phyloP scores from a whole-genome alignment of 257 asterid genomes.

The Haberlea rhodopensis region DNA sequence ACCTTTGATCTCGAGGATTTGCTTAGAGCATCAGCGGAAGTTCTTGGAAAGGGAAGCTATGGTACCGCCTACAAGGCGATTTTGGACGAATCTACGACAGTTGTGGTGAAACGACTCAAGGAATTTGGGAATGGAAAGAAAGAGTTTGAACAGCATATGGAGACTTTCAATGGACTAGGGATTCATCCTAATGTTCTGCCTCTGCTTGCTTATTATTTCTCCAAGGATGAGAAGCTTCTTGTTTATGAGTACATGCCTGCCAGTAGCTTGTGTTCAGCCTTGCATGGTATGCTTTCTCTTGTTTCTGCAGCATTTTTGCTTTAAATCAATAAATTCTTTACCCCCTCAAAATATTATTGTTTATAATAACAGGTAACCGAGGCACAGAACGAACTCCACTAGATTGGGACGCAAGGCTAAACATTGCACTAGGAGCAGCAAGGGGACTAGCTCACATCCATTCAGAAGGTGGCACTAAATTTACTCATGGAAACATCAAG shows the following conservation, averaged over 20 bases:
- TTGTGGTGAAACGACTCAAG: conserved; percentile 79
- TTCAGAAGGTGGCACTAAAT: conserved; percentile 53
- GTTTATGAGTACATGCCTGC: conserved; percentile 79
- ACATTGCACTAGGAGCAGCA: conserved; percentile 73
- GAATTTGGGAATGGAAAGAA: conserved; percentile 69
- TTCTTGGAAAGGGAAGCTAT: conserved; percentile 85
- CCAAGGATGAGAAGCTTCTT: conserved; percentile 94
- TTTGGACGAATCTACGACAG: conserved; percentile 69
- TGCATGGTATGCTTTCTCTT: conserved; percentile 56
- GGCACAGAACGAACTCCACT: conserved; percentile 46
- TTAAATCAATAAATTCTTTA: not conserved
- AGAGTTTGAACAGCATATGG: conserved; percentile 92
- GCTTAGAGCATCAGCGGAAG: conserved; percentile 94
- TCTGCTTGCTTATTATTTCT: conserved; percentile 73
- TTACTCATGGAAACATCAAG: conserved; percentile 75
- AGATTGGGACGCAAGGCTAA: conserved; percentile 83
- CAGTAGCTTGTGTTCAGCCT: conserved; percentile 73
- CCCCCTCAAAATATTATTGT: not conserved
- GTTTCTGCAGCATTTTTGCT: not conserved
- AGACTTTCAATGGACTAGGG: conserved; percentile 49
- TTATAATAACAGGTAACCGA: conserved; percentile 43
- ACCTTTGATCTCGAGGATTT: conserved; percentile 85
- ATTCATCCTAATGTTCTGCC: conserved; percentile 63
- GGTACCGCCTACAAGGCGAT: conserved; percentile 92
- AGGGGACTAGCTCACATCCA: conserved; percentile 77